A percentile compares a stretch with the other conserved stretches of the same genome.
Evolutionary conservation across 345 rosid species (phyloP).

Genomic region (Cochlearia excelsa): DNA sequence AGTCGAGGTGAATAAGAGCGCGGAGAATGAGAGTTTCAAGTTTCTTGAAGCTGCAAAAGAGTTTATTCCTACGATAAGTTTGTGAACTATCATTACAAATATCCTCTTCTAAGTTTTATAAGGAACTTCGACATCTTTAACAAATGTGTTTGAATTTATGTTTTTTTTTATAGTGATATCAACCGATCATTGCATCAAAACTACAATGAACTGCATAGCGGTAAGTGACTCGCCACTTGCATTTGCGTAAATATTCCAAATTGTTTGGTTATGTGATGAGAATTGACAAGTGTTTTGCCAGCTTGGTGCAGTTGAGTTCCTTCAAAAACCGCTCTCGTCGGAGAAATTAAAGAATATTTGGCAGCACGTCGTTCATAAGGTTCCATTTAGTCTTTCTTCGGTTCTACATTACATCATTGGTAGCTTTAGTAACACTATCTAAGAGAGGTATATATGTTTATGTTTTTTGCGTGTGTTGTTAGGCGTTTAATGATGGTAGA

Average conservation of each 20-base stretch:
- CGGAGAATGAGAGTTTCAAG: conserved; percentile 51
- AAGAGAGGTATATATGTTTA: neutral
- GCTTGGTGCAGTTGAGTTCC: conserved; percentile 98
- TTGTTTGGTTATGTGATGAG: conserved; percentile 16
- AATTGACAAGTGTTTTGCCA: conserved; percentile 44
- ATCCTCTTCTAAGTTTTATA: neutral
- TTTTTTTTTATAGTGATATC: conserved; percentile 70
- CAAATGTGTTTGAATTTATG: neutral
- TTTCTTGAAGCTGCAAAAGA: conserved; percentile 80
- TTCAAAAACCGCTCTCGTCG: conserved; percentile 70
- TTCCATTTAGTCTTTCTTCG: conserved; percentile 27
- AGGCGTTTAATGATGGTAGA: conserved; percentile 74
- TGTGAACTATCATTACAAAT: conserved; percentile 5
- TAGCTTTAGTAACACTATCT: neutral
- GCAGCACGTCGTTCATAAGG: conserved; percentile 99
- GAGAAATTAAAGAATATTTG: conserved; percentile 86
- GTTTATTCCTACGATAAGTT: conserved; percentile 80
- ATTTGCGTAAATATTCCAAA: neutral
- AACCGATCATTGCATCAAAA: conserved; percentile 69
- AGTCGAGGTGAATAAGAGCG: conserved; percentile 60
- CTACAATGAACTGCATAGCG: conserved; percentile 94
- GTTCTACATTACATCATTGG: neutral
- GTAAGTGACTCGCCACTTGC: conserved; percentile 40
- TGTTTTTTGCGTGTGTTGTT: conserved; percentile 19
- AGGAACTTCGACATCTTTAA: neutral